Evolutionary conservation across 2,329 filamentous ascomycete species (phyloP), one percentile per base, ranked within the genome.

Genomic region (Rosellinia necatrix): DNA sequence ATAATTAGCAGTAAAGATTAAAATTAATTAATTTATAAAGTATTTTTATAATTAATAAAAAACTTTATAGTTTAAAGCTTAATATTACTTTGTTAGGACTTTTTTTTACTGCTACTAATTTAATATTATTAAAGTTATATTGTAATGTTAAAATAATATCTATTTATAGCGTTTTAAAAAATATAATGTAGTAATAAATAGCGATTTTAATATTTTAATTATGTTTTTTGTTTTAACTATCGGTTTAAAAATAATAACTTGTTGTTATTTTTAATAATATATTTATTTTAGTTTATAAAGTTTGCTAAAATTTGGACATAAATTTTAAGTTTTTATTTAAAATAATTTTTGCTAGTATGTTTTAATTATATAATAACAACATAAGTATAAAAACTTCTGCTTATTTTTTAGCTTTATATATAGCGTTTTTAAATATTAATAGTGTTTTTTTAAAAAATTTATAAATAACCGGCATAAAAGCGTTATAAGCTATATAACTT

Each of bases 91-190:
- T 41, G 22, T 56, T 49, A 7, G 41, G 17, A 6, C 21, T 44
- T 15, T 43, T 9, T 13, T 40, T 46, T 1, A 37, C n/a, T 17
- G 27, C 25, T 32, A 30, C 29, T 12, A 19, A 56, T 25, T 49
- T 49, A 13, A n/a, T 6, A 30, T 47, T 55, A 38, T 55, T 55
- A 49, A 55, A 55, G 7, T 44, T 50, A 32, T 49, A 25, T 34
- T 56, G 49, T 19, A 55, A 38, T n/a, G 24, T 8, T 27, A 30
- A 12, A 24, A 51, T 10, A 6, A 51, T 35, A 21, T 52, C 24
- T 17, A 22, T 25, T 37, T 37, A 52, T 46, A 37, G 1, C 9
- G 46, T 46, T 29, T 27, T 43, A 34, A 34, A 17, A 24, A 3
- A 34, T 24, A 5, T 4, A 40, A 50, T 38, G 46, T 56, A 56